Percentiles rank a stretch among this genome's conserved stretches.
These are phyloP conservation scores for Entomortierella lignicola DNA, from an alignment of 192 early-diverging fungal genomes.

Conservation along the genomic window DNA sequence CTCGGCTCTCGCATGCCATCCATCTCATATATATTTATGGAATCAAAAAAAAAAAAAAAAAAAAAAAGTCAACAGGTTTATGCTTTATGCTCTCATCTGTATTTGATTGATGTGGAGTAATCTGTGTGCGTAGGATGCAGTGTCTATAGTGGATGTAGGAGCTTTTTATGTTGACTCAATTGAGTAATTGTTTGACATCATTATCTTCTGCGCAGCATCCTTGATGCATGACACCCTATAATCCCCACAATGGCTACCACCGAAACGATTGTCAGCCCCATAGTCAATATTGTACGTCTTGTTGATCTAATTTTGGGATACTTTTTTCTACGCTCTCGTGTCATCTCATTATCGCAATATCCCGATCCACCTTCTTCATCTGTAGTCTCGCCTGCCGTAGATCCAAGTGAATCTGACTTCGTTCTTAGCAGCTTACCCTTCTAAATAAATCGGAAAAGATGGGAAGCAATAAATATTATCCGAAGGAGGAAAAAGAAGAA, in stretches of 20 bases:
- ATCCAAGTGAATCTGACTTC: neutral
- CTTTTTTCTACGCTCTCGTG: constrained; percentile 16
- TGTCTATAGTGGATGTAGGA: too few relatives aligned
- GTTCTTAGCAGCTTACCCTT: constrained; percentile 27
- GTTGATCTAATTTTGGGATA: constrained; percentile 53
- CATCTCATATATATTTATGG: too few relatives aligned
- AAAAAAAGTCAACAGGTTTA: too few relatives aligned
- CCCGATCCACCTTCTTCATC: constrained; percentile 33
- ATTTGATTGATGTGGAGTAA: too few relatives aligned
- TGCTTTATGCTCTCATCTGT: too few relatives aligned
- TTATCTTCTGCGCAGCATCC: constrained; percentile 51
- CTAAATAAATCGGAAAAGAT: constrained; percentile 13
- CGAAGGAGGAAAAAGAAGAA: neutral
- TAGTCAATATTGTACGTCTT: constrained; percentile 36
- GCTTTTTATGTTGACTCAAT: too few relatives aligned
- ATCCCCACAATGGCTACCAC: constrained; percentile 43
- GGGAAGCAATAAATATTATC: neutral
- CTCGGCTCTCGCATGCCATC: too few relatives aligned
- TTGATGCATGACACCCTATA: constrained; percentile 52
- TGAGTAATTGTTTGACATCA: constrained; percentile 5
- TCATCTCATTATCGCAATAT: constrained; percentile 48
- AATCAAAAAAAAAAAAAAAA: too few relatives aligned
- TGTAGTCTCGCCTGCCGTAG: constrained; percentile 20
- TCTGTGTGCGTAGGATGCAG: too few relatives aligned
- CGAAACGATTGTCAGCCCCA: constrained; percentile 40